Evolutionary conservation across 1,139 yeast genomes (phyloP), one percentile per base, ranked within the genome.

Genomic region (Diutina scorzettiae): DNA sequence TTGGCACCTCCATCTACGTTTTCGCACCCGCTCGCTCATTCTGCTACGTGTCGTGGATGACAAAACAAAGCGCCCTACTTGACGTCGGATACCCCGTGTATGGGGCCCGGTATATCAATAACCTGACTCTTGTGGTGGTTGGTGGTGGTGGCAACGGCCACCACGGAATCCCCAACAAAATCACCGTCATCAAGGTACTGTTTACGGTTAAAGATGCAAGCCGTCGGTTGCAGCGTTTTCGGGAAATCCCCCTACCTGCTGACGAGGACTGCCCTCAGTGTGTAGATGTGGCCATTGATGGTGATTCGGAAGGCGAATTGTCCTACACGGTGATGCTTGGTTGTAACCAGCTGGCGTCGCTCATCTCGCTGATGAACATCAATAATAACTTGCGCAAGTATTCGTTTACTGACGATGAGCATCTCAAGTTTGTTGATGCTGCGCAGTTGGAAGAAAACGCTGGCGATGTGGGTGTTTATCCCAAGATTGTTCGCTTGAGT

Each of bases 131-230:
- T 29, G 59, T 87, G 43, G 83, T 82, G 24, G 77, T 87, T 5
- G 98, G 98, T 36, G 98, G 97, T 39, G 96, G 96, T 31, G 97
- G 96, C 32, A 95, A 85, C 58, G 95, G 95, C 14, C 80, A 75
- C 53, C 69, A 85, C 54, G 96, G 96, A 37, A 77, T 87, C 44
- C 84, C 91, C 40, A 89, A 89, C 59, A 86, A 83, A 57, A 66
- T 89, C 51, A 78, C 87, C n/a, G 86, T 82, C 16, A 60, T 81
- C 40, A 65, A 73, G 44, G 65, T 82, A 44, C 72, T 73, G 51
- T 77, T 78, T 56, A 63, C 80, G 46, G 64, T 68, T 31, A 57
- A 63, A 40, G 73, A 69, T 48, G 72, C 75, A 48, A 54, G 50
- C 23, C 71, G 77, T 46, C 68, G 73, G 36, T 57, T 81, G 44